Conservation (phyloP, 176 grass and related monocot genomes). For the Eleusine indica region DNA sequence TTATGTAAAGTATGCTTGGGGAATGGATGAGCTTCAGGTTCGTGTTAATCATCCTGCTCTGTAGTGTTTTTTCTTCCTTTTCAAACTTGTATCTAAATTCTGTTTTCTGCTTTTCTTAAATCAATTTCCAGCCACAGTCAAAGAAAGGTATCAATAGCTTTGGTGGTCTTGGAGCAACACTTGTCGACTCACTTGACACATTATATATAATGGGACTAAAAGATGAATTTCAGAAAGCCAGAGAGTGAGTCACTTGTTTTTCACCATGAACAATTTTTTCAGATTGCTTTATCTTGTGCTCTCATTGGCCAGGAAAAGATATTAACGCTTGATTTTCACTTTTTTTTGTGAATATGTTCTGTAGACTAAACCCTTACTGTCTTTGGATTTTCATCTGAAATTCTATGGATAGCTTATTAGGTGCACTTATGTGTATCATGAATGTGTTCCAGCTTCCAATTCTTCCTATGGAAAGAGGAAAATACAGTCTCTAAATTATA, state of each 20-base stretch:
- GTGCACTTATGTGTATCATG: slow-evolving; percentile 18
- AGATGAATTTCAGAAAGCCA: slow-evolving; percentile 96
- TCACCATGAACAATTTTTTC: neutral
- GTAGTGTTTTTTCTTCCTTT: slow-evolving; percentile 30
- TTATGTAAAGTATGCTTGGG: slow-evolving; percentile 94
- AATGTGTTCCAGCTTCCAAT: neutral
- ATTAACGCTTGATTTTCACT: slow-evolving; percentile 24
- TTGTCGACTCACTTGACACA: slow-evolving; percentile 94
- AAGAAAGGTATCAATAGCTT: slow-evolving; percentile 93
- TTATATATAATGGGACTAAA: slow-evolving; percentile 95
- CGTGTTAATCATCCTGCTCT: slow-evolving; percentile 42
- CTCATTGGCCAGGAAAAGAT: neutral
- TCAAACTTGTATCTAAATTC: slow-evolving; percentile 27
- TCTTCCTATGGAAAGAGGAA: neutral
- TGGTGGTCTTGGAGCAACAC: slow-evolving; percentile 95
- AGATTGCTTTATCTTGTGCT: slow-evolving; percentile 20
- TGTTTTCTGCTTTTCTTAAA: slow-evolving; percentile 24
- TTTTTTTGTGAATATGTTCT: slow-evolving; percentile 24
- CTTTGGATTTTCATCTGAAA: slow-evolving; percentile 2
- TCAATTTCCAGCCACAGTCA: slow-evolving; percentile 78
- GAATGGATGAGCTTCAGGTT: slow-evolving; percentile 98
- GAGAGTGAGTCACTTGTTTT: slow-evolving; percentile 79
- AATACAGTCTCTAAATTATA: slow-evolving; percentile 11
- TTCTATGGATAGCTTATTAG: slow-evolving; percentile 21
- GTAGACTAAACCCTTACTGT: neutral